Conservation (phyloP, 257 asterid species). For the Salvia hispanica region DNA sequence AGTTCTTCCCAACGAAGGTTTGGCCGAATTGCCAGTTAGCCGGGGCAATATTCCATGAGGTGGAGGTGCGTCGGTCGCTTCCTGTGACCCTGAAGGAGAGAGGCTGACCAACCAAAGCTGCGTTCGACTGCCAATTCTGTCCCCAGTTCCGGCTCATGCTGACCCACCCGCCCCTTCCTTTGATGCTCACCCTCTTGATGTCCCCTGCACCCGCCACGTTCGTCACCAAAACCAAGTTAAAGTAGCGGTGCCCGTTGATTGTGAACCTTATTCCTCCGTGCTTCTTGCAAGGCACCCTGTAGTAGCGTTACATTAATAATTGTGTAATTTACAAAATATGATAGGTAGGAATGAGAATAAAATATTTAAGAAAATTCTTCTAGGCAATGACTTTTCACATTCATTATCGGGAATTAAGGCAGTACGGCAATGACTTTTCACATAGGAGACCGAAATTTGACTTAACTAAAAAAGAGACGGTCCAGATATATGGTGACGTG, state of each 20-base stretch:
- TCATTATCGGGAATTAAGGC: slow-evolving; percentile 30
- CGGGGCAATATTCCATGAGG: slow-evolving; percentile 73
- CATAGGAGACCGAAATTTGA: slow-evolving; percentile 36
- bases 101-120: slow-evolving; percentile 58
- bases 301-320: background rate
- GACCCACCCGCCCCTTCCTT: slow-evolving; percentile 65
- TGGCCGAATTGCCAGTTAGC: slow-evolving; percentile 88
- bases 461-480: slow-evolving; percentile 15
- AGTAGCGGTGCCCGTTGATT: slow-evolving; percentile 68
- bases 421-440: slow-evolving; percentile 25
- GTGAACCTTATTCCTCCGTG: slow-evolving; percentile 71
- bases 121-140: slow-evolving; percentile 73
- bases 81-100: slow-evolving; percentile 67
- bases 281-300: slow-evolving; percentile 56
- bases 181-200: slow-evolving; percentile 51
- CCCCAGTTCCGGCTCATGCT: slow-evolving; percentile 84
- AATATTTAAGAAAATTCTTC: background rate
- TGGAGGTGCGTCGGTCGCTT: slow-evolving; percentile 69
- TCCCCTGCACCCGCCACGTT: slow-evolving; percentile 88
- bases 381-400: background rate
- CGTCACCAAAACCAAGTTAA: slow-evolving; percentile 60
- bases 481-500: slow-evolving; percentile 25
- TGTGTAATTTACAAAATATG: background rate
- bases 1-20: slow-evolving; percentile 69
- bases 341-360: background rate